Percentiles rank a stretch among this genome's conserved stretches.
Conservation (phyloP, 108 stramenopile genomes). For the Skeletonema grethae region DNA sequence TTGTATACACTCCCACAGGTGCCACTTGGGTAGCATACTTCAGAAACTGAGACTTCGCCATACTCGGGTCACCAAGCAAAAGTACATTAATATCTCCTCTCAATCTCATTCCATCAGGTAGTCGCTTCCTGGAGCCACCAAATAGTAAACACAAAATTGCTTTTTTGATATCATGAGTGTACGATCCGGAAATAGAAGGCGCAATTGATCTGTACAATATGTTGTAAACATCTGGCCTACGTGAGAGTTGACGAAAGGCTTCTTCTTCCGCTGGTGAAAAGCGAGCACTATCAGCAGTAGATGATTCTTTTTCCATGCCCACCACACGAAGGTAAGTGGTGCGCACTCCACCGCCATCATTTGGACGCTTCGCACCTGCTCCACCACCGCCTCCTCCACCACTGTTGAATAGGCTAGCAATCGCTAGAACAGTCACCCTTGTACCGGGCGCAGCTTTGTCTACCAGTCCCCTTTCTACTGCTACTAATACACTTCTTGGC, state of each 20-base stretch:
- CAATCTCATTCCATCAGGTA: constrained; percentile 97
- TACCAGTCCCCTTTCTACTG: constrained; percentile 91
- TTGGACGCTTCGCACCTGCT: constrained; percentile 42
- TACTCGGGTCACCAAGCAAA: constrained; percentile 97
- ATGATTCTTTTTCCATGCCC: constrained; percentile 84
- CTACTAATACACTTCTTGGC: constrained; percentile 92
- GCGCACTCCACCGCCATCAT: constrained; percentile 41
- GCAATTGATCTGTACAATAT: constrained; percentile 88
- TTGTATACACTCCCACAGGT: constrained; percentile 98
- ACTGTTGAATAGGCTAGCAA: constrained; percentile 82
- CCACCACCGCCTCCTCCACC: constrained; percentile 36
- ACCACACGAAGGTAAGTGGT: constrained; percentile 90
- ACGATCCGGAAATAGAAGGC: constrained; percentile 93
- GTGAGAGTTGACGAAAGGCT: constrained; percentile 82
- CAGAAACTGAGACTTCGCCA: constrained; percentile 96
- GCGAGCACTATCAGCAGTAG: constrained; percentile 75
- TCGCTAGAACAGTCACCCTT: constrained; percentile 89
- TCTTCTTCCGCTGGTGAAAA: constrained; percentile 97
- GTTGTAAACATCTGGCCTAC: constrained; percentile 87
- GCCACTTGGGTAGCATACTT: constrained; percentile 93
- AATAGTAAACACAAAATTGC: constrained; percentile 94
- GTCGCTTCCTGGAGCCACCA: constrained; percentile 81
- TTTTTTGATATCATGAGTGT: constrained; percentile 98
- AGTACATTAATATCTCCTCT: constrained; percentile 99
- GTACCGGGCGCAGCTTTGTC: constrained; percentile 96